phyloP scores from a whole-genome alignment of 768 basidiomycete species.

The Coprinellus aureogranulatus region DNA sequence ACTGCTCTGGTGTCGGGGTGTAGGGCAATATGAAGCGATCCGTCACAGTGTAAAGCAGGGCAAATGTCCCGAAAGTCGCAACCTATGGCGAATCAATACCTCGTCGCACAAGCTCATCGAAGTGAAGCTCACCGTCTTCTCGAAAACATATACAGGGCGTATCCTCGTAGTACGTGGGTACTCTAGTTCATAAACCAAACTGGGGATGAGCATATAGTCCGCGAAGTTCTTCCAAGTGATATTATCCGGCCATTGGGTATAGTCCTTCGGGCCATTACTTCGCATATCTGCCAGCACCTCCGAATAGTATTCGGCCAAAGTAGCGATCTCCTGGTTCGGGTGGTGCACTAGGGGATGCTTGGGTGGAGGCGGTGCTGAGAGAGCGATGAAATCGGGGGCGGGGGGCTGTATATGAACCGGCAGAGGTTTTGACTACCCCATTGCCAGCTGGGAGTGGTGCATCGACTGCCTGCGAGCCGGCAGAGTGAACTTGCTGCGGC shows the following conservation, averaged over 20 bases:
- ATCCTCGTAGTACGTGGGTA: constrained; percentile 88
- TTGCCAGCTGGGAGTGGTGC: too few species aligned
- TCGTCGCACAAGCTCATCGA: not conserved
- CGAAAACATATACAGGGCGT: constrained; percentile 78
- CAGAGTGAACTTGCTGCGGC: too few species aligned
- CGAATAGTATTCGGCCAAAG: constrained; percentile 70
- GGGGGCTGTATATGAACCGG: not conserved
- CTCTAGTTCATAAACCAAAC: constrained; percentile 93
- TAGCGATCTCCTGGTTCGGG: constrained; percentile 59
- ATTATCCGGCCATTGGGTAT: constrained; percentile 80
- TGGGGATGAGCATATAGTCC: constrained; percentile 84
- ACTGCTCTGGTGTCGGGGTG: constrained; percentile 63
- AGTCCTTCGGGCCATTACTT: constrained; percentile 60
- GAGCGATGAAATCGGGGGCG: constrained; percentile 5
- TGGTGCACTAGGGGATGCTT: constrained; percentile 61
- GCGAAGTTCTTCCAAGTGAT: constrained; percentile 79
- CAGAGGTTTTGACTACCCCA: not conserved
- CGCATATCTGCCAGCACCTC: constrained; percentile 77
- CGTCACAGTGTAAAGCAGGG: constrained; percentile 87
- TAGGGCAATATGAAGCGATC: constrained; percentile 92
- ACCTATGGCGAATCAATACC: constrained; percentile 37
- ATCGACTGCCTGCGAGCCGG: not conserved
- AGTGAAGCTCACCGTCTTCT: constrained; percentile 57
- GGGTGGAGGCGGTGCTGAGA: constrained; percentile 10
- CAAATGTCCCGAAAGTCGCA: constrained; percentile 95